A percentile compares a stretch with the other conserved stretches of the same genome.
Conservation (phyloP, 2,329 filamentous ascomycete genomes). For the Monascus ruber region DNA sequence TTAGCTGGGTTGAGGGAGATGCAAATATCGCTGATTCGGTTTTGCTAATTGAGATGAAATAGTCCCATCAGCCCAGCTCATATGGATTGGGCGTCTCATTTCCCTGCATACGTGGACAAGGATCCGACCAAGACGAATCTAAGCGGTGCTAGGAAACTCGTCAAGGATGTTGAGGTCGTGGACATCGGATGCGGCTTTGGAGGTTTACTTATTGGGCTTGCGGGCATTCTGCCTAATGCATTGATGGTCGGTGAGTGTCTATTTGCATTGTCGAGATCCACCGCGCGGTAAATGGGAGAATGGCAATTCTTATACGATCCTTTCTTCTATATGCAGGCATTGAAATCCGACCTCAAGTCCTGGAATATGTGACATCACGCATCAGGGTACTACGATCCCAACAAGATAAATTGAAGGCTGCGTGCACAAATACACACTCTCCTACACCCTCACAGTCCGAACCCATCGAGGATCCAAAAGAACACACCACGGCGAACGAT, state of each 20-base stretch:
- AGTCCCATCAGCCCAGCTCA: conserved; percentile 67
- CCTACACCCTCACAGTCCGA: conserved; percentile 2
- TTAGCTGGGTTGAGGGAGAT: too few species aligned
- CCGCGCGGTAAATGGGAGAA: not conserved
- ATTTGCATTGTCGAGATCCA: not conserved
- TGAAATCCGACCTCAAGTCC: conserved; percentile 84
- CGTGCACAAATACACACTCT: conserved; percentile 1
- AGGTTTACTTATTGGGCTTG: conserved; percentile 74
- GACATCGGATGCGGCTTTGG: conserved; percentile 98
- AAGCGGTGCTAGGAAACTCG: conserved; percentile 32
- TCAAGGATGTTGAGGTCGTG: conserved; percentile 73
- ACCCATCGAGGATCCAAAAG: not conserved
- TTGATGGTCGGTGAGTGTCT: conserved; percentile 60
- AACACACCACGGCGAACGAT: not conserved
- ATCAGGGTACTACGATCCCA: conserved; percentile 62
- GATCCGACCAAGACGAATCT: conserved; percentile 22
- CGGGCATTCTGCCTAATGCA: conserved; percentile 67
- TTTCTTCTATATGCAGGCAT: conserved; percentile 47
- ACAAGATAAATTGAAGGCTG: conserved; percentile 18
- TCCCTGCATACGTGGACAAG: conserved; percentile 56
- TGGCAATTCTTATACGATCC: conserved; percentile 1
- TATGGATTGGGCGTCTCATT: conserved; percentile 88
- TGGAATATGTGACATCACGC: conserved; percentile 80
- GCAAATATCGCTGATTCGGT: too few species aligned
- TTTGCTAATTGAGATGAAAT: not conserved